These are phyloP conservation scores for Exophiala aquamarina DNA, from an alignment of 2,329 filamentous ascomycete genomes.

Conservation along the genomic window DNA sequence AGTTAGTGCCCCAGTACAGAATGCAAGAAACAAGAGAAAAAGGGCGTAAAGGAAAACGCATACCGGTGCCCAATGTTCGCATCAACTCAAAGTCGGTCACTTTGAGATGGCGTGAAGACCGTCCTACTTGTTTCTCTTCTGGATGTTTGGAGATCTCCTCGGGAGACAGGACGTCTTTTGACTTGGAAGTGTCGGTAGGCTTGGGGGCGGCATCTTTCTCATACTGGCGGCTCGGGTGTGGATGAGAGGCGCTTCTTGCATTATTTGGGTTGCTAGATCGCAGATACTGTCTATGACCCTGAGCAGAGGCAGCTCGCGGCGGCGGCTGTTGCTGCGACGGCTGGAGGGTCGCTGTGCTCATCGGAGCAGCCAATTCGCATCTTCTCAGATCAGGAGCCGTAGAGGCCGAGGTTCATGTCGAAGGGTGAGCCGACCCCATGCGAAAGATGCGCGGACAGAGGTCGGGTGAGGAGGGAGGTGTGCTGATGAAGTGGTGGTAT, in stretches of 20 bases:
- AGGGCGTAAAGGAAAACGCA: conserved; percentile 10
- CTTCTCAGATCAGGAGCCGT: conserved; percentile 27
- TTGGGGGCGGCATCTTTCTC: conserved; percentile 26
- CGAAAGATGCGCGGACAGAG: not conserved
- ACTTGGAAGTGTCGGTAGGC: conserved; percentile 11
- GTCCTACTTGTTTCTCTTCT: conserved; percentile 38
- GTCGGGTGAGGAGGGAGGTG: conserved; percentile 1
- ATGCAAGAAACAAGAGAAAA: conserved; percentile 6
- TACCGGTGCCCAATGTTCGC: conserved; percentile 52
- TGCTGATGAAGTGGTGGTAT: not conserved
- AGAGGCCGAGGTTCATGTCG: conserved; percentile 29
- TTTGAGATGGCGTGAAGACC: conserved; percentile 38
- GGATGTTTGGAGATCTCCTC: conserved; percentile 38
- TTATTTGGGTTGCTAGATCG: conserved; percentile 24
- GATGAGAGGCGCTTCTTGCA: conserved; percentile 27
- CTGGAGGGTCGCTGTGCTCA: conserved; percentile 30
- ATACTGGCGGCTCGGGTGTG: conserved; percentile 26
- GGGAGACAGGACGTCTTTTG: conserved; percentile 18
- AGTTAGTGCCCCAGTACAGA: conserved; percentile 8
- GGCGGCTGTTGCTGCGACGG: conserved; percentile 28
- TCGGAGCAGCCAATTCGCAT: conserved; percentile 27
- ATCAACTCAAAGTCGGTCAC: conserved; percentile 48
- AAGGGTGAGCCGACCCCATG: conserved; percentile 11
- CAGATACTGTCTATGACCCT: conserved; percentile 27
- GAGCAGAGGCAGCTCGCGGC: conserved; percentile 28